Percentiles rank a stretch among this genome's conserved stretches.
Conservation (phyloP, 108 stramenopile species). For the Mediolabrus comicus region DNA sequence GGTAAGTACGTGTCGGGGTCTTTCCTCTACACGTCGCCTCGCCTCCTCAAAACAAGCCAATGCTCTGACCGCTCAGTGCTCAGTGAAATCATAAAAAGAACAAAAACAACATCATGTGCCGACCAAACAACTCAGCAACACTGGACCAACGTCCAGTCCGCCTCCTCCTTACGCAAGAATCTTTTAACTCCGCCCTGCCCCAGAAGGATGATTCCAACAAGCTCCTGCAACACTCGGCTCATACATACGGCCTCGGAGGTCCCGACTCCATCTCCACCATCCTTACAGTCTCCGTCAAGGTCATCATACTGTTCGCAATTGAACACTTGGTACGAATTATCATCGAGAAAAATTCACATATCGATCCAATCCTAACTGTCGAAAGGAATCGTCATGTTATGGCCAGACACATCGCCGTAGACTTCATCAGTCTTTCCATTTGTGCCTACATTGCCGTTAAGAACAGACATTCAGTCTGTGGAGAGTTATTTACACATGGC, state of each 20-base stretch:
- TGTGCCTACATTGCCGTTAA: constrained; percentile 56
- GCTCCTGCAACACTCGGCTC: constrained; percentile 6
- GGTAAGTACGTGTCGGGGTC: background rate
- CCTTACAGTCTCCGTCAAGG: constrained; percentile 43
- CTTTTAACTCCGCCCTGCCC: constrained; percentile 11
- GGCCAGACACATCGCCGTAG: constrained; percentile 79
- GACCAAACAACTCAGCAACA: constrained; percentile 6
- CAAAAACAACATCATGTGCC: constrained; percentile 22
- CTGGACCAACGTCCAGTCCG: background rate
- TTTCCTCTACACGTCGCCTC: too few relatives aligned
- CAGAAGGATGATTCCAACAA: constrained; percentile 31
- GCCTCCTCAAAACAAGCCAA: background rate
- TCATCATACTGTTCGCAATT: constrained; percentile 12
- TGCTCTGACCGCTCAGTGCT: background rate
- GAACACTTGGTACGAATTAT: constrained; percentile 14
- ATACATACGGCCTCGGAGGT: constrained; percentile 37
- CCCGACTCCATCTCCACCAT: constrained; percentile 34
- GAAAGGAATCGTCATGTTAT: constrained; percentile 69
- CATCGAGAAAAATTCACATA: constrained; percentile 11
- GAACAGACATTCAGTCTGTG: constrained; percentile 35
- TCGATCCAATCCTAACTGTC: constrained; percentile 56
- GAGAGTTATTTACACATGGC: constrained; percentile 30
- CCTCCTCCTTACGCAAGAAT: constrained; percentile 39
- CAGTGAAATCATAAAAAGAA: background rate
- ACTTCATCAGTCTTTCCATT: constrained; percentile 52